Evolutionary conservation across 1,284 basidiomycete species (phyloP), one percentile per base, ranked within the genome.

Genomic region (Irpex lacteus): DNA sequence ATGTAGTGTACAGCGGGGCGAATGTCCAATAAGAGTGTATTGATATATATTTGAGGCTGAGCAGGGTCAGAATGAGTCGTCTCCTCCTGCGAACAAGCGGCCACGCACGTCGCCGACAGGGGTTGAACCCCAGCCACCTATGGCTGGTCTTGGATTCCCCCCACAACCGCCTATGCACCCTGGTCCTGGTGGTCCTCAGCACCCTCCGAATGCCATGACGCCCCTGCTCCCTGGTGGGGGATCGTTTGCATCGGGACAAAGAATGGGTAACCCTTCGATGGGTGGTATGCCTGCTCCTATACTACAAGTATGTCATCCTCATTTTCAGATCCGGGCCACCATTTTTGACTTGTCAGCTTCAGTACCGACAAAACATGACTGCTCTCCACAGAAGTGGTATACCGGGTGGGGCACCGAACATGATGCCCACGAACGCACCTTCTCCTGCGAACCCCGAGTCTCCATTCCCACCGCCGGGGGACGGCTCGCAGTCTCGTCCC

Each of bases 11-110:
- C 26, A 26, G 26, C 26, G 26, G 26, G 67, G 49, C 60, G 36
- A 44, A 38, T 18, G 15, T 58, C 63, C 18, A 52, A 61, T 52
- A 60, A 55, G 57, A 47, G 21, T 50, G 67, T 63, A 36, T 65
- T 47, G 60, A 54, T 34, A 60, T 65, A 50, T 62, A 34, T 61
- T 68, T n/a, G 68, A 86, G 82, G 82, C 85, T 65, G 84, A 86
- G 59, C 79, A 78, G 54, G 67, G 84, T 55, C 80, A 80, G 61
- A 86, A 74, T 44, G 86, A 88, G 5, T 82, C 81, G 2, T 90
- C 90, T 0, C 88, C 89, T 1, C 87, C 86, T 0, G 84, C 84
- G 2, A 78, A 81, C 63, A 91, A 91, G 73, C 85, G 88, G 47
- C 60, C 72, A 37, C 84, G 87, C 53, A 81, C 80, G 59, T 86